Base-by-base conservation (phyloP, 257 asterid genomes). In the Primulina tabacum region DNA sequence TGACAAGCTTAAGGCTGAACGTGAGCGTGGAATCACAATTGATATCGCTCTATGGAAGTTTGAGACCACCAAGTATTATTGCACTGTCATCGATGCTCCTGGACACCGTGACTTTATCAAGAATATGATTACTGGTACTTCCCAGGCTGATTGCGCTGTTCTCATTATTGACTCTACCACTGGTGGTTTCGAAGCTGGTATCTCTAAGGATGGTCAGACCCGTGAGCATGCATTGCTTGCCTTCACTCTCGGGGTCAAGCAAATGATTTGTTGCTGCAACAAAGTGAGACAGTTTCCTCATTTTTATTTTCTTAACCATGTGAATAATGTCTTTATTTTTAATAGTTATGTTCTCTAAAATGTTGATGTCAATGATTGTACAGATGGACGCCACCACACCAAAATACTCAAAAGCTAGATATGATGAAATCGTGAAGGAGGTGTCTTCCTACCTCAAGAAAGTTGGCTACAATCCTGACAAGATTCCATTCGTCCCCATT, bases 161-260 rank as follows among this genome's bases (percentile, higher is more conserved):
- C 76, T 81, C 21, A 81, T 77, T 73, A 81, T 81, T 30, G 85
- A 81, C 68, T 81, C 85, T 57, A 81, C 85, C 37, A 81, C 85
- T 68, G 82, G 85, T 77, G 85, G 85, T 35, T 81, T 81, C 32
- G 85, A 81, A 50, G 85, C 85, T 64, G 82, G 83, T 78, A 81
- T 81, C 18, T 81, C 85, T 34, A 81, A 81, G 82, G 85, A 81
- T 68, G 85, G 85, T 28, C 85, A 81, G 81, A 81, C 85, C 72
- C 82, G 79, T 62, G 84, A 80, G 77, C 81, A 80, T 57, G 84
- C 84, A 0, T 24, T 80, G 71, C 81, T 76, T 62, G 82, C 85
- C 29, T 81, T 81, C 72, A 81, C 85, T 29, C 82, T 81, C 47
- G 85, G 85, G 37, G 85, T 81, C 52, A 78, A 65, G 79, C 87